Conservation (phyloP, 75 land plant species). For the Gnetum montanum region DNA sequence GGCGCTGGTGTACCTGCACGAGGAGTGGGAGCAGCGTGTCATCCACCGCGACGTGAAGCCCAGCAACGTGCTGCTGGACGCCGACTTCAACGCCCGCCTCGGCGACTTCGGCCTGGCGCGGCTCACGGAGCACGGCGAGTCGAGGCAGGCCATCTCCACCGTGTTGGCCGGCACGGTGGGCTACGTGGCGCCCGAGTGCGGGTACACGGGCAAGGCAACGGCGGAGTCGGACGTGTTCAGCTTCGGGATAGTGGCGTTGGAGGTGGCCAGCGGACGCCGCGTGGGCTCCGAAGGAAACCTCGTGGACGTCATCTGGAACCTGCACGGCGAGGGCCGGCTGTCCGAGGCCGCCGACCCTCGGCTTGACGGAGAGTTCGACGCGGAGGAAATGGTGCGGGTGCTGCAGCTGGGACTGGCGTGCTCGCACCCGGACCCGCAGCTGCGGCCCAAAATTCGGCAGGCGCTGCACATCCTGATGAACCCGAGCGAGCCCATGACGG, state of each 20-base stretch:
- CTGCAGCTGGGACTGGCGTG: not conserved
- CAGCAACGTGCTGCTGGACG: conserved; percentile 8
- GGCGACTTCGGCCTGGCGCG: conserved; percentile 10
- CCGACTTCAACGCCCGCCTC: not conserved
- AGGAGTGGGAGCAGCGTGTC: conserved; percentile 7
- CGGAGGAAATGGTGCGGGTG: not conserved
- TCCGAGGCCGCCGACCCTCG: conserved; percentile 3
- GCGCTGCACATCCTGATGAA: not conserved
- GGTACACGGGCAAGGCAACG: conserved; percentile 16
- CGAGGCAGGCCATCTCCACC: not conserved
- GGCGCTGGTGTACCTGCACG: conserved; percentile 3
- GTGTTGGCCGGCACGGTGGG: conserved; percentile 22
- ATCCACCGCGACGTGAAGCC: conserved; percentile 11
- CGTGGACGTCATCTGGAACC: conserved; percentile 9
- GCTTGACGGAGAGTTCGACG: conserved; percentile 9
- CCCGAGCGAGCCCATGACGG: not conserved
- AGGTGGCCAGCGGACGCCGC: conserved; percentile 30
- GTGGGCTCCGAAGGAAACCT: not conserved
- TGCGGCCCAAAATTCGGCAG: not conserved
- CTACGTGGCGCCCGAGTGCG: conserved; percentile 25
- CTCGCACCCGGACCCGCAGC: not conserved
- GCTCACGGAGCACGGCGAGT: not conserved
- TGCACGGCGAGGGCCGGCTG: not conserved
- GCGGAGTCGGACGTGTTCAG: conserved; percentile 31
- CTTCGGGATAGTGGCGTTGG: conserved; percentile 30